Base-by-base conservation (phyloP, 345 rosid species). In the Ceriops tagal region DNA sequence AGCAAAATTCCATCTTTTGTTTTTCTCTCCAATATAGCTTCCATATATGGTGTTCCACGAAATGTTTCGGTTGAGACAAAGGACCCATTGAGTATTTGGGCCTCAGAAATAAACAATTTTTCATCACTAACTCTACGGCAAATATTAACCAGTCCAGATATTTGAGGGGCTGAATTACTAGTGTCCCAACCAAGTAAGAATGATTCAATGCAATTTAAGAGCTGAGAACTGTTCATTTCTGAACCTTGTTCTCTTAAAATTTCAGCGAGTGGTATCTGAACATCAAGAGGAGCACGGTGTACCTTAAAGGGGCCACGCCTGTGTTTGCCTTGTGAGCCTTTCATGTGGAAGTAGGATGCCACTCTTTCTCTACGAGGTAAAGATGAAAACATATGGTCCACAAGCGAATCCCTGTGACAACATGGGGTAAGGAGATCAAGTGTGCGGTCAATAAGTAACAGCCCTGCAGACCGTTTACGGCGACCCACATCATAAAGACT, bases 401-500 rank as follows among this genome's bases (percentile, higher is more conserved):
- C 79, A 72, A 95, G 91, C 2, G 99, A 89, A 77, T 95, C 97
- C 52, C 96, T 88, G 16, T 95, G 99, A 78, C 87, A 82, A 69
- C 97, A 89, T 30, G 98, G 93, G 78, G 98, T 91, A 64, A 91
- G 87, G 73, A 93, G 90, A 87, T 91, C 97, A 64, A 91, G 95
- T 21, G 97, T 85, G 64, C 99, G 93, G 73, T 91, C 99, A 68
- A 95, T 78, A 61, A 95, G 89, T 72, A 95, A 76, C 77, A 95
- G 83, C 46, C 98, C 96, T 0, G 97, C 95, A 70, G 98, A 72
- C 75, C 89, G 85, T 79, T 89, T 93, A 6, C 96, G 96, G 21
- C 98, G 98, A 62, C 96, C 97, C 22, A 93, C 97, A 79, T 95
- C 97, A 73, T 95, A 95, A 67, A 91, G 93, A 81, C 99, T 91